Conservation (phyloP, 2,329 filamentous ascomycete genomes). For the Ceratocystis cubensis region DNA sequence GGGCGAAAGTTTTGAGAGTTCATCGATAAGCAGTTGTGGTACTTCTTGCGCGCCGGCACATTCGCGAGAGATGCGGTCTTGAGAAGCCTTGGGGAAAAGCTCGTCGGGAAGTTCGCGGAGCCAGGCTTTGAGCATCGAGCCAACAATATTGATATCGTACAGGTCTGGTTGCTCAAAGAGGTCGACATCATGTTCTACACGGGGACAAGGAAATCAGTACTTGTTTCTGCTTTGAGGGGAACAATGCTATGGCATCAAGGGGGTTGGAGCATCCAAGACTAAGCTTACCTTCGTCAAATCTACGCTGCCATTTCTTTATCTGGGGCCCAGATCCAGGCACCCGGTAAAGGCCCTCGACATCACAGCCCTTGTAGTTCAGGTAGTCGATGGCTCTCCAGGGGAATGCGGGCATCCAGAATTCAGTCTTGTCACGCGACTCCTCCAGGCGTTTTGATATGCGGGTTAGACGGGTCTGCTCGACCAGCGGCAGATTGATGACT, state of each 20-base stretch:
- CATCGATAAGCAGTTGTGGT: constrained; percentile 75
- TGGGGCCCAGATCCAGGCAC: constrained; percentile 83
- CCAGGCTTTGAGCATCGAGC: constrained; percentile 94
- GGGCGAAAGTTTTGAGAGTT: constrained; percentile 83
- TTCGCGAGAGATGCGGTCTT: constrained; percentile 67
- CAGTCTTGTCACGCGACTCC: constrained; percentile 83
- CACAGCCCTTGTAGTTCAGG: constrained; percentile 84
- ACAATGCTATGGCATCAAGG: no score
- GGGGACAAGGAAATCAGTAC: neutral
- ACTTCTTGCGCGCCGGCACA: constrained; percentile 68
- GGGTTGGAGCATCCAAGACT: no score
- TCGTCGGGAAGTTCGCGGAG: constrained; percentile 89
- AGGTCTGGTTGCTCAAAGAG: constrained; percentile 77
- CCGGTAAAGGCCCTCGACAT: constrained; percentile 85
- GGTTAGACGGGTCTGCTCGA: constrained; percentile 82
- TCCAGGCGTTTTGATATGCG: constrained; percentile 83
- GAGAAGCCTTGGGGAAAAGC: constrained; percentile 72
- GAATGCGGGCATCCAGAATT: constrained; percentile 96
- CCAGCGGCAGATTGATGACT: constrained; percentile 71
- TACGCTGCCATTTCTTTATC: constrained; percentile 85
- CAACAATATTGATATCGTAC: constrained; percentile 93
- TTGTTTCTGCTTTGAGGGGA: neutral
- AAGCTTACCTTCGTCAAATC: constrained; percentile 65
- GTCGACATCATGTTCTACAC: constrained; percentile 69
- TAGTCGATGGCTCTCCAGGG: constrained; percentile 96